Conservation (phyloP, 208 protist species). For the Leishmania tropica region DNA sequence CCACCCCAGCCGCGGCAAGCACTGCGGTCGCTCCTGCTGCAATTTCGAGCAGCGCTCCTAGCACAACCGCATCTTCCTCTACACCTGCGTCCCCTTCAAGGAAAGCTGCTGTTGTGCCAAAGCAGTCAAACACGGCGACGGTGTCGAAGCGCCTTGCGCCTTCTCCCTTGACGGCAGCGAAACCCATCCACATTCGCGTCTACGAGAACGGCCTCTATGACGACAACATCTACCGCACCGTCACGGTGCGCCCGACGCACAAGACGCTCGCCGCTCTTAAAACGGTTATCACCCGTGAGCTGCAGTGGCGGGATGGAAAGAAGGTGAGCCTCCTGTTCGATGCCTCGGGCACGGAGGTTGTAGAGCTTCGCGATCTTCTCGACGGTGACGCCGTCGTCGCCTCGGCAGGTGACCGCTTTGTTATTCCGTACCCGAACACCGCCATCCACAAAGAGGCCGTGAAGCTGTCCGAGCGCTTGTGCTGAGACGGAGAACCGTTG, state of each 20-base stretch:
- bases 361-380: conserved; percentile 42
- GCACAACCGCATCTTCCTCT: background rate
- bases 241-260: conserved; percentile 85
- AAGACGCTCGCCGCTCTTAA: conserved; percentile 75
- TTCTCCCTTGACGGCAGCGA: conserved; percentile 3
- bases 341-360: conserved; percentile 71
- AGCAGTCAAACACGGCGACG: background rate
- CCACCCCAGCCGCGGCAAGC: background rate
- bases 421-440: conserved; percentile 79
- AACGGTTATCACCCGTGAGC: conserved; percentile 76
- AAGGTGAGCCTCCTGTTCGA: conserved; percentile 83
- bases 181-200: conserved; percentile 75
- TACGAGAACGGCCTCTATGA: conserved; percentile 92
- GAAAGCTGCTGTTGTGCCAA: background rate
- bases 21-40: background rate
- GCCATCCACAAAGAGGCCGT: conserved; percentile 70
- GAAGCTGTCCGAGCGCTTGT: conserved; percentile 37
- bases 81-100: background rate
- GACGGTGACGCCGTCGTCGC: conserved; percentile 80
- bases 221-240: conserved; percentile 65
- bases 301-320: conserved; percentile 80
- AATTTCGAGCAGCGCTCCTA: background rate
- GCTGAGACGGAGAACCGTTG: background rate
- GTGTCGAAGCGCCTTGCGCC: background rate
- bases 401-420: conserved; percentile 83